Evolutionary conservation across 495 filamentous ascomycete genomes (phyloP).

Genomic region (Penicillium coffeae): DNA sequence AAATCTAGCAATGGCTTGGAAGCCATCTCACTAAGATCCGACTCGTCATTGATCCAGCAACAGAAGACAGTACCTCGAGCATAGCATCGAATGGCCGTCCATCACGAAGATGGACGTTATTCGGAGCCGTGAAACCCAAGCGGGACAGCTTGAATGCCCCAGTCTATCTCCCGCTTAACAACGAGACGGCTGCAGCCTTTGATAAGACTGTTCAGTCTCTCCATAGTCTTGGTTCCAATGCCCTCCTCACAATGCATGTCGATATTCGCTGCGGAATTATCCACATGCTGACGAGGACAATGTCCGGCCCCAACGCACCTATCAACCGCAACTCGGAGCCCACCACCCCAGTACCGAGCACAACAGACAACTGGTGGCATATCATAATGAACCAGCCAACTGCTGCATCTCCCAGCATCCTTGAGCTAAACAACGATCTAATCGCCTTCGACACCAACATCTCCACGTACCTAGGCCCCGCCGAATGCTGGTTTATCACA

Average conservation of each 20-base stretch:
- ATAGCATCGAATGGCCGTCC: slow-evolving; percentile 36
- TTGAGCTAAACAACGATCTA: slow-evolving; percentile 75
- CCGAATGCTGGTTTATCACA: slow-evolving; percentile 65
- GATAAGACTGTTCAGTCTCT: slow-evolving; percentile 80
- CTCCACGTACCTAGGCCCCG: slow-evolving; percentile 58
- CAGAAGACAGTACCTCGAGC: slow-evolving; percentile 40
- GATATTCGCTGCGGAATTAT: slow-evolving; percentile 81
- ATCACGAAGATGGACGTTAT: slow-evolving; percentile 75
- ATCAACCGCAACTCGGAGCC: slow-evolving; percentile 34
- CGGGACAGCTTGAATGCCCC: slow-evolving; percentile 51
- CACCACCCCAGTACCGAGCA: slow-evolving; percentile 48
- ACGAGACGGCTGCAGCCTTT: slow-evolving; percentile 76
- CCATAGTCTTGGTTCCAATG: slow-evolving; percentile 67
- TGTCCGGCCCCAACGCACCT: slow-evolving; percentile 43
- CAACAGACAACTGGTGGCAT: slow-evolving; percentile 62
- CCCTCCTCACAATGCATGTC: slow-evolving; percentile 80
- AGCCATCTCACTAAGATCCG: slow-evolving; percentile 72
- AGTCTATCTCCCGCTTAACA: slow-evolving; percentile 85
- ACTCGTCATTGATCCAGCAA: slow-evolving; percentile 54
- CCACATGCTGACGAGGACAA: slow-evolving; percentile 52
- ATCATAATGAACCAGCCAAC: slow-evolving; percentile 69
- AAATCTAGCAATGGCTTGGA: slow-evolving; percentile 75
- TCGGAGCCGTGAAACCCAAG: slow-evolving; percentile 55
- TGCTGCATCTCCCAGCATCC: slow-evolving; percentile 73
- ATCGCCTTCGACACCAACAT: slow-evolving; percentile 80